These are phyloP conservation scores for Aspergillus pseudoviridinutans DNA, from an alignment of 2,329 filamentous ascomycete genomes.

Conservation along the genomic window DNA sequence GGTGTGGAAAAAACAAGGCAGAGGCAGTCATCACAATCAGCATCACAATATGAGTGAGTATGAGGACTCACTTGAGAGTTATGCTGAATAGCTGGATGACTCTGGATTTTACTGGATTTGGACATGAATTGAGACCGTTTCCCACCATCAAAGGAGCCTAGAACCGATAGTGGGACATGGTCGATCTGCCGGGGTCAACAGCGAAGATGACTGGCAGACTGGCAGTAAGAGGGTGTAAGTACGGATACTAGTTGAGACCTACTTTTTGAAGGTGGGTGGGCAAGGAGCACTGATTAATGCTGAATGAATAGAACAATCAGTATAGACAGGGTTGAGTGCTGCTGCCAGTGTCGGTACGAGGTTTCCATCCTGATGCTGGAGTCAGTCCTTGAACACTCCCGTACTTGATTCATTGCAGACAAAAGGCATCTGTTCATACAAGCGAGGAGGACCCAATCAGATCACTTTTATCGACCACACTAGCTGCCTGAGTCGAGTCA, in stretches of 20 bases:
- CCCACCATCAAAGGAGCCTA: background rate
- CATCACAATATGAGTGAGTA: background rate
- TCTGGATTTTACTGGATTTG: background rate
- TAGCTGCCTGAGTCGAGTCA: background rate
- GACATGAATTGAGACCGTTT: slow-evolving; percentile 1
- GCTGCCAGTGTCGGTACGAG: background rate
- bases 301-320: background rate
- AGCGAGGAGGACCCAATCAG: too few species aligned
- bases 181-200: slow-evolving; percentile 1
- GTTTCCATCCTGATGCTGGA: background rate
- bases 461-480: background rate
- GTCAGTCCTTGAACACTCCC: too few species aligned
- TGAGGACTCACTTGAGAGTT: background rate
- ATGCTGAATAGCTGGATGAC: background rate
- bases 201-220: slow-evolving; percentile 5
- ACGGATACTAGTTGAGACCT: too few species aligned
- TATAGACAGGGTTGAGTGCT: background rate
- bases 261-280: background rate
- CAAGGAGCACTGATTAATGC: background rate
- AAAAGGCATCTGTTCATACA: too few species aligned
- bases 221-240: background rate
- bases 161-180: background rate
- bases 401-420: too few species aligned
- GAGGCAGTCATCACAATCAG: background rate
- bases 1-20: background rate